A percentile compares a stretch with the other conserved stretches of the same genome.
Conservation (phyloP, 1,284 basidiomycete genomes). For the Naganishia liquefaciens region DNA sequence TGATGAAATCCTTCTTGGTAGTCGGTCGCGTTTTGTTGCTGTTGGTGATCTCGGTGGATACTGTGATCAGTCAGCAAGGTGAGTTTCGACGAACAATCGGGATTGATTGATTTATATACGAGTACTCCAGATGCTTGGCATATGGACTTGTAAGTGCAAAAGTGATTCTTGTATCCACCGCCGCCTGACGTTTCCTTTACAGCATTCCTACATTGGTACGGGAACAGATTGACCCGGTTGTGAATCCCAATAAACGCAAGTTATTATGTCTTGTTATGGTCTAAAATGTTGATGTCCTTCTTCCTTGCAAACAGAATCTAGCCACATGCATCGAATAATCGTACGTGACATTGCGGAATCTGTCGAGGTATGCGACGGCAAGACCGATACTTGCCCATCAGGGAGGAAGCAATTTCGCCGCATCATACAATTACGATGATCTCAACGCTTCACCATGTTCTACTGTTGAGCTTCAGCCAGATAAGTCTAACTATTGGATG, state of each 20-base stretch:
- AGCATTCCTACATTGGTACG: slow-evolving; percentile 2
- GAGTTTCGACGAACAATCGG: background rate
- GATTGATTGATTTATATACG: background rate
- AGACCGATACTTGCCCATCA: background rate
- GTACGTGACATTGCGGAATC: background rate
- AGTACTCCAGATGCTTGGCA: slow-evolving; percentile 28
- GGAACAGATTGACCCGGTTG: slow-evolving; percentile 25
- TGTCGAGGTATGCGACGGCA: background rate
- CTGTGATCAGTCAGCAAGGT: slow-evolving; percentile 8
- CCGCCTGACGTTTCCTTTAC: background rate
- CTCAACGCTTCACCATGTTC: slow-evolving; percentile 38
- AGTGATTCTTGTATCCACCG: background rate
- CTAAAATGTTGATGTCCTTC: too few relatives aligned
- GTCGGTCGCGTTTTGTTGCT: background rate
- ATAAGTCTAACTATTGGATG: slow-evolving; percentile 43
- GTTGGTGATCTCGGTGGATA: background rate
- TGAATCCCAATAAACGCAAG: slow-evolving; percentile 26
- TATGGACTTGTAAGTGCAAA: slow-evolving; percentile 23
- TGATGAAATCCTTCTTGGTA: background rate
- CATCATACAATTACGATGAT: slow-evolving; percentile 40
- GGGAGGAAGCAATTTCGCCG: slow-evolving; percentile 39
- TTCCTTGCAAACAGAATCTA: background rate
- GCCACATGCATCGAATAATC: slow-evolving; percentile 34
- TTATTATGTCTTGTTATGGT: too few relatives aligned
- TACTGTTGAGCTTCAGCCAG: slow-evolving; percentile 37